These are phyloP conservation scores for Hydnomerulius pinastri DNA, from an alignment of 768 basidiomycete genomes.

Conservation along the genomic window DNA sequence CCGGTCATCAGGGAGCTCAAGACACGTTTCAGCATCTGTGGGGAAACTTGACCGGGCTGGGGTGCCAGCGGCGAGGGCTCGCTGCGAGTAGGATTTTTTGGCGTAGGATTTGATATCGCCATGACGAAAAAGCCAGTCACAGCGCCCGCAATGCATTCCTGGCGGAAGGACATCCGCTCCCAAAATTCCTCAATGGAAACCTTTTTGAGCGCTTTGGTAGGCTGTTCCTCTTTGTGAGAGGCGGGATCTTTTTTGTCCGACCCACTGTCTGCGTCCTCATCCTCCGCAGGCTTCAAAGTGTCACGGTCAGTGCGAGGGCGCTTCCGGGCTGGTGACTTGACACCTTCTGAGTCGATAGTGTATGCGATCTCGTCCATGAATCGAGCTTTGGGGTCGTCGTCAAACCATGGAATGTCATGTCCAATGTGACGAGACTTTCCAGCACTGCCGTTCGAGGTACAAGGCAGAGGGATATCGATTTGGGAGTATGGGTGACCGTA, in stretches of 20 bases:
- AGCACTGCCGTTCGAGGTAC: constrained; percentile 43
- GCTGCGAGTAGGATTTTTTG: constrained; percentile 13
- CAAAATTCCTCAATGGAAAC: constrained; percentile 85
- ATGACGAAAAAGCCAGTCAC: constrained; percentile 93
- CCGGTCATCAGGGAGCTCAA: constrained; percentile 67
- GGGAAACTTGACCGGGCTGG: constrained; percentile 62
- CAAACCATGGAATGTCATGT: constrained; percentile 82
- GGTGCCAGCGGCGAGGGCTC: constrained; percentile 48
- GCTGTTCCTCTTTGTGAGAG: constrained; percentile 34
- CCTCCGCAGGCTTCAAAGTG: constrained; percentile 6
- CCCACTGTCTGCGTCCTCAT: constrained; percentile 28
- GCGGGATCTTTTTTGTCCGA: constrained; percentile 28
- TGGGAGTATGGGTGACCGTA: constrained; percentile 80
- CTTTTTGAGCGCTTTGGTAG: constrained; percentile 55
- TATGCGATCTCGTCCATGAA: constrained; percentile 91
- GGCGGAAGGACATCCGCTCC: constrained; percentile 96
- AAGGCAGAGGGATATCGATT: constrained; percentile 41
- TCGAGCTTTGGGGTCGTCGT: constrained; percentile 96
- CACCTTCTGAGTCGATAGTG: constrained; percentile 57
- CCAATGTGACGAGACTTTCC: constrained; percentile 48
- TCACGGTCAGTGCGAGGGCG: constrained; percentile 41
- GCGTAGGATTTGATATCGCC: constrained; percentile 40
- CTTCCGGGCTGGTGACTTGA: constrained; percentile 65
- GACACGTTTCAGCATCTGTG: constrained; percentile 69
- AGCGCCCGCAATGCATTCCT: constrained; percentile 89